A percentile compares a stretch with the other conserved stretches of the same genome.
Evolutionary conservation across 495 filamentous ascomycete genomes (phyloP).

Genomic region (Lasiosphaeria hispida): DNA sequence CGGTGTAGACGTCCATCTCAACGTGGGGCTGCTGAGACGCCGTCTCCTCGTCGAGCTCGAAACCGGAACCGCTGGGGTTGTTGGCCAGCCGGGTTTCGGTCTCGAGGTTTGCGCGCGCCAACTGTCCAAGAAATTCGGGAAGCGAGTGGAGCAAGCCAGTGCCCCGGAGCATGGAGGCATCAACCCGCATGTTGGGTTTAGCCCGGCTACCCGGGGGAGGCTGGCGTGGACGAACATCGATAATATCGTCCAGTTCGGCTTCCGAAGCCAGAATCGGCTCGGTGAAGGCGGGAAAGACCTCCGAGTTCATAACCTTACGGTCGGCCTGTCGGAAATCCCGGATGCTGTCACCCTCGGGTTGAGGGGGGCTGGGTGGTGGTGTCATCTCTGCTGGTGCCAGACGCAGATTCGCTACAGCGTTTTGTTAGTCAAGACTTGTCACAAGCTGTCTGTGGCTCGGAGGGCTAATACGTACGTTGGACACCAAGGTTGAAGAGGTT

Average conservation of each 20-base stretch:
- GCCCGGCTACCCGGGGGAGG: neutral
- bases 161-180: slow-evolving; percentile 21
- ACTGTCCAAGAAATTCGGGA: slow-evolving; percentile 30
- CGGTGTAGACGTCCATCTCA: slow-evolving; percentile 26
- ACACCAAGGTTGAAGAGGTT: slow-evolving; percentile 27
- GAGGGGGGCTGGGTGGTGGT: slow-evolving; percentile 1
- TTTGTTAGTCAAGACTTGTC: neutral
- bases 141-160: slow-evolving; percentile 23
- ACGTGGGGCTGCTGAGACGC: slow-evolving; percentile 19
- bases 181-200: slow-evolving; percentile 25
- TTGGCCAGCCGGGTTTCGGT: slow-evolving; percentile 23
- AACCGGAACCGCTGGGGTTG: slow-evolving; percentile 17
- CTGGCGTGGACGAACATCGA: slow-evolving; percentile 18
- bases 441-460: neutral
- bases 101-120: slow-evolving; percentile 28
- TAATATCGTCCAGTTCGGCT: slow-evolving; percentile 23
- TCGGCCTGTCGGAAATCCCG: slow-evolving; percentile 15
- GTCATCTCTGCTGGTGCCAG: slow-evolving; percentile 12
- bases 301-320: slow-evolving; percentile 18
- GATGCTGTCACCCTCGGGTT: slow-evolving; percentile 18
- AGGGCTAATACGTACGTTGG: slow-evolving; percentile 4
- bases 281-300: slow-evolving; percentile 23
- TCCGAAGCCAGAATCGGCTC: slow-evolving; percentile 28
- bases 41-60: slow-evolving; percentile 12
- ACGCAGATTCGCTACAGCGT: slow-evolving; percentile 14